Evolutionary conservation across 2,329 filamentous ascomycete genomes (phyloP).

Genomic region (Verticillium longisporum): DNA sequence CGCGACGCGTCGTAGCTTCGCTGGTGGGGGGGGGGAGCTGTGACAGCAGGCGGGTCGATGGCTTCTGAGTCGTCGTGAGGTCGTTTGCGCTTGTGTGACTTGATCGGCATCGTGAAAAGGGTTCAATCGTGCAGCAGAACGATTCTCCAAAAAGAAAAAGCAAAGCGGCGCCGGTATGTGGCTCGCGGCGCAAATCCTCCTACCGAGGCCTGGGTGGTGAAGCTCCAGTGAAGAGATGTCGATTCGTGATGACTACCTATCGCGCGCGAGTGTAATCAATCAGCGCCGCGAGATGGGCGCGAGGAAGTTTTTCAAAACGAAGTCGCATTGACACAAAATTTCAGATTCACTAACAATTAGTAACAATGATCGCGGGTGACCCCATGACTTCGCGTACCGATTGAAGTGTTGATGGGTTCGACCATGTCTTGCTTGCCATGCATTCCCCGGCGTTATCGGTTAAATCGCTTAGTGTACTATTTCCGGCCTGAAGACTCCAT

Average conservation of each 20-base stretch:
- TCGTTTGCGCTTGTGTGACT: constrained; percentile 31
- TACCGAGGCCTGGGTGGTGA: not conserved
- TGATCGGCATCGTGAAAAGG: constrained; percentile 10
- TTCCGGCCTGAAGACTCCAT: too few species aligned
- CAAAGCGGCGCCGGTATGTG: not conserved
- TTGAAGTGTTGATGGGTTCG: not conserved
- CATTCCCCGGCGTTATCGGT: not conserved
- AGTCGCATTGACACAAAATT: not conserved
- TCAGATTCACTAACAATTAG: not conserved
- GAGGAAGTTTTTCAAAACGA: not conserved
- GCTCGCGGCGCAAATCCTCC: not conserved
- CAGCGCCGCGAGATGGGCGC: not conserved
- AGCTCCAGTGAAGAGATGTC: not conserved
- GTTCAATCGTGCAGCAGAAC: not conserved
- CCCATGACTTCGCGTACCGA: not conserved
- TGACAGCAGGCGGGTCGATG: constrained; percentile 3
- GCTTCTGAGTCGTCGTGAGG: constrained; percentile 17
- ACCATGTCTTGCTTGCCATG: not conserved
- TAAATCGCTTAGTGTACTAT: not conserved
- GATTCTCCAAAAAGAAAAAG: not conserved
- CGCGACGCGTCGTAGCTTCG: constrained; percentile 23
- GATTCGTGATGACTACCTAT: not conserved
- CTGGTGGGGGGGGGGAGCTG: constrained; percentile 6
- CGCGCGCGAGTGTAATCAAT: not conserved
- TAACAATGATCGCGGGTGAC: not conserved